Evolutionary conservation across 2,329 filamentous ascomycete species (phyloP).

Genomic region (Botrytis paeoniae): DNA sequence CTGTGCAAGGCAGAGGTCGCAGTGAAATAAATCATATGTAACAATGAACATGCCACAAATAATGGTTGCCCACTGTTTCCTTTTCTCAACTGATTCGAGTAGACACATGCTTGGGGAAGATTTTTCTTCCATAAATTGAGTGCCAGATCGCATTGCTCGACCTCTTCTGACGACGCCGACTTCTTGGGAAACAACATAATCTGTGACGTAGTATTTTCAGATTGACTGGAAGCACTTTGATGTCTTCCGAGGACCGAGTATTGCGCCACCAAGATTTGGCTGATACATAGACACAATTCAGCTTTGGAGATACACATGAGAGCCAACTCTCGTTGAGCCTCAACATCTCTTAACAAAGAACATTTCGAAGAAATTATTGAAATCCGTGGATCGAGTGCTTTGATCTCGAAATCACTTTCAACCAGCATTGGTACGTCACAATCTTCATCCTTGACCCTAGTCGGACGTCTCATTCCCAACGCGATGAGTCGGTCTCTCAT

Average conservation of each 20-base stretch:
- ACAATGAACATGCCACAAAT: conserved; percentile 73
- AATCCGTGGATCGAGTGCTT: conserved; percentile 63
- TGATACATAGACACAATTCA: conserved; percentile 84
- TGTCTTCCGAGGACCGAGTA: conserved; percentile 89
- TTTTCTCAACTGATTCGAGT: conserved; percentile 56
- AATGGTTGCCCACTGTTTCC: conserved; percentile 56
- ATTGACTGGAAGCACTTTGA: conserved; percentile 73
- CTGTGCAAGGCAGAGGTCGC: conserved; percentile 88
- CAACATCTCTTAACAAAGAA: conserved; percentile 64
- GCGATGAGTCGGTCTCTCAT: conserved; percentile 93
- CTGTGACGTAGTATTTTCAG: conserved; percentile 63
- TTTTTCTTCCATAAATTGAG: conserved; percentile 73
- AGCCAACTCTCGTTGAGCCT: conserved; percentile 75
- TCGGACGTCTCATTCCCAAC: conserved; percentile 88
- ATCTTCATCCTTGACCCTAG: conserved; percentile 87
- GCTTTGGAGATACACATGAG: conserved; percentile 90
- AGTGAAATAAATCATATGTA: conserved; percentile 93
- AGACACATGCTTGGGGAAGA: conserved; percentile 69
- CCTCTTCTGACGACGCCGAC: conserved; percentile 73
- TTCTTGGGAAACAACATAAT: conserved; percentile 95
- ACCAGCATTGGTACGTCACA: conserved; percentile 91
- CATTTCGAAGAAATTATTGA: conserved; percentile 68
- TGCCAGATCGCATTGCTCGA: conserved; percentile 75
- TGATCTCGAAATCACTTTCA: conserved; percentile 79
- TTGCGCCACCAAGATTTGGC: conserved; percentile 83